These are phyloP conservation scores for Trichoderma lentiforme DNA, from an alignment of 2,329 filamentous ascomycete species.

Conservation along the genomic window DNA sequence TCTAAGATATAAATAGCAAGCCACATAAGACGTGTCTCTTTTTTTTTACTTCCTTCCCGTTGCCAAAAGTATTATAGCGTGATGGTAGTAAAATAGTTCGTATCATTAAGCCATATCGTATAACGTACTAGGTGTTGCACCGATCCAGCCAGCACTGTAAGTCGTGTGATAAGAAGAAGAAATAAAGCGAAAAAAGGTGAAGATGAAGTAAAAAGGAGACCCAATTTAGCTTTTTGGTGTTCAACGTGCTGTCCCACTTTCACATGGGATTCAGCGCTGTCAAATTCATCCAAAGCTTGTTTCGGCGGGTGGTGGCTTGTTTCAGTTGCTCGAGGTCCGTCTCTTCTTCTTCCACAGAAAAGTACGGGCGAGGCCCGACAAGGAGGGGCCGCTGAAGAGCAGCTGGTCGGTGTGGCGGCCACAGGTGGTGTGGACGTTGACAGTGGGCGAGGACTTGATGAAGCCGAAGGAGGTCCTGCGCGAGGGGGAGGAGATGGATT, in stretches of 20 bases:
- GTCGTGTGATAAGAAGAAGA: neutral
- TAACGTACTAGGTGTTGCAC: slow-evolving; percentile 14
- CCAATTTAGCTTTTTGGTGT: neutral
- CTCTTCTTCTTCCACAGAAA: slow-evolving; percentile 12
- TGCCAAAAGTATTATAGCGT: neutral
- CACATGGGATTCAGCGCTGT: neutral
- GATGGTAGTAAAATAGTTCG: neutral
- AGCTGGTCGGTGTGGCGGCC: slow-evolving; percentile 54
- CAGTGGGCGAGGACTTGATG: slow-evolving; percentile 38
- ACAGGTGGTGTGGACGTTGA: slow-evolving; percentile 54
- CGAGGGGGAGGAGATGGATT: slow-evolving; percentile 8
- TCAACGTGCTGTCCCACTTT: neutral
- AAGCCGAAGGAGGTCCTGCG: slow-evolving; percentile 33
- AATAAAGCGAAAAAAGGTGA: neutral
- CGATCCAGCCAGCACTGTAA: slow-evolving; percentile 19
- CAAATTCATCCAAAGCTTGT: neutral
- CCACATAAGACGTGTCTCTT: slow-evolving; percentile 8
- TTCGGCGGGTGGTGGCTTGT: neutral
- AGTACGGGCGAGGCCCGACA: slow-evolving; percentile 41
- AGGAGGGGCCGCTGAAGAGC: slow-evolving; percentile 48
- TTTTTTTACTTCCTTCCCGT: neutral
- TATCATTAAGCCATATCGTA: slow-evolving; percentile 16
- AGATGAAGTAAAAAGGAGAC: neutral
- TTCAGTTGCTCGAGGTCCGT: neutral
- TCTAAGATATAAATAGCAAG: slow-evolving; percentile 15